Base-by-base conservation (phyloP, 495 filamentous ascomycete genomes). In the Lasiosphaeria miniovina region DNA sequence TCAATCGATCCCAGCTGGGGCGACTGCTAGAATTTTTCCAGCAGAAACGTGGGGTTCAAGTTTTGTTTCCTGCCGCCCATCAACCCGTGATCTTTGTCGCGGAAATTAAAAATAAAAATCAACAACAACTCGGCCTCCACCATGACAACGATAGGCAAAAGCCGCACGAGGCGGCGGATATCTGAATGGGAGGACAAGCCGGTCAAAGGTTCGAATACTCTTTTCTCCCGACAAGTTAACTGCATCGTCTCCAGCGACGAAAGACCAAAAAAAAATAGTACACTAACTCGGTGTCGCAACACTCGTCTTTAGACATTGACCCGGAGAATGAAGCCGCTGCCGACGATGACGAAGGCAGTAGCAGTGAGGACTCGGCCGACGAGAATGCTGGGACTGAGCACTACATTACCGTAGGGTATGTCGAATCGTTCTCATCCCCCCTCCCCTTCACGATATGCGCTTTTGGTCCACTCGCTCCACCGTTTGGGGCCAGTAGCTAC, bases 331-430 rank as follows among this genome's bases (percentile, higher is more conserved):
- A 87, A 52, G 84, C 81, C 15, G 79, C 71, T 15, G 79, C 71
- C 36, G 77, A 75, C 9, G 79, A 68, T 11, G 62, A 71, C 53
- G 70, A 74, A 52, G 77, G 77, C 31, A 86, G 81, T 63, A 83
- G 80, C 35, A 83, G 82, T 17, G 86, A 85, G 14, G 75, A 73
- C 6, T 77, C 75, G 41, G 79, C 70, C 33, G 71, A 86, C 64
- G 80, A 81, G 11, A 73, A 72, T 67, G 81, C 61, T 71, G 85
- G 68, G 17, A 85, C 91, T 14, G 93, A 94, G 61, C 93, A 98
- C 66, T 98, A 98, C 70, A 81, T 87, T 32, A 73, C 82, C 57
- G 89, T 96, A 66, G 87, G 88, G 88, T 93, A 80, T 50, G 67
- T 59, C 43, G 15, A 46, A 9, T 5, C 43, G 12, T 5, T 14